These are phyloP conservation scores for Wickerhamomyces sp. DNA, from an alignment of 1,139 yeast genomes.

Conservation along the genomic window DNA sequence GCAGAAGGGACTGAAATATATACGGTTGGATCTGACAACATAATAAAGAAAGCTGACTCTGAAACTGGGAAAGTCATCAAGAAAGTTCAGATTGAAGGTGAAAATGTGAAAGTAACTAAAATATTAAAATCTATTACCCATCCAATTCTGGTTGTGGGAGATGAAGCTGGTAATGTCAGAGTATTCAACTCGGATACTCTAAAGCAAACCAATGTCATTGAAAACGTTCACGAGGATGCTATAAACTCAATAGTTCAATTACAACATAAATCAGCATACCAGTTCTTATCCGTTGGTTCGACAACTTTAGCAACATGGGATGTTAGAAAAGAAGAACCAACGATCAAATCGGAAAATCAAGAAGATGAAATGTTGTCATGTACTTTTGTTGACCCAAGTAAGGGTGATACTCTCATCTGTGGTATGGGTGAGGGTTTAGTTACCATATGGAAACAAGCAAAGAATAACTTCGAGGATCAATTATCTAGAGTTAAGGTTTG, in stretches of 20 bases:
- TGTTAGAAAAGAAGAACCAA: constrained; percentile 55
- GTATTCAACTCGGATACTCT: constrained; percentile 55
- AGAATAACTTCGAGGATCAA: constrained; percentile 70
- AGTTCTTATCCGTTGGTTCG: constrained; percentile 76
- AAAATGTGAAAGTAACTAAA: constrained; percentile 48
- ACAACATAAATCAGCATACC: constrained; percentile 71
- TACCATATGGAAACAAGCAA: constrained; percentile 79
- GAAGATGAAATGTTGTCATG: constrained; percentile 85
- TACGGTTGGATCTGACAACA: constrained; percentile 76
- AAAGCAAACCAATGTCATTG: constrained; percentile 37
- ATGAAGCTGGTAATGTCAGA: constrained; percentile 66
- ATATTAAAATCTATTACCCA: constrained; percentile 60
- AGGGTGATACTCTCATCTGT: constrained; percentile 63
- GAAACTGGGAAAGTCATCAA: constrained; percentile 72
- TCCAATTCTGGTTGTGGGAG: constrained; percentile 67
- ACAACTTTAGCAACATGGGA: constrained; percentile 81
- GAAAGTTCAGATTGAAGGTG: constrained; percentile 37
- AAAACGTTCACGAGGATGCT: constrained; percentile 65
- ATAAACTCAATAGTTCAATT: constrained; percentile 68
- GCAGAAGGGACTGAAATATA: constrained; percentile 43
- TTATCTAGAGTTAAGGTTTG: constrained; percentile 70
- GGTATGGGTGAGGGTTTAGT: constrained; percentile 93
- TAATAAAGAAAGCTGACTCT: constrained; percentile 69
- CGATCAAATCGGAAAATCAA: constrained; percentile 73
- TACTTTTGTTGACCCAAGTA: constrained; percentile 59